phyloP scores from a whole-genome alignment of 2,329 filamentous ascomycete species.

The Paraconiothyrium sp. region DNA sequence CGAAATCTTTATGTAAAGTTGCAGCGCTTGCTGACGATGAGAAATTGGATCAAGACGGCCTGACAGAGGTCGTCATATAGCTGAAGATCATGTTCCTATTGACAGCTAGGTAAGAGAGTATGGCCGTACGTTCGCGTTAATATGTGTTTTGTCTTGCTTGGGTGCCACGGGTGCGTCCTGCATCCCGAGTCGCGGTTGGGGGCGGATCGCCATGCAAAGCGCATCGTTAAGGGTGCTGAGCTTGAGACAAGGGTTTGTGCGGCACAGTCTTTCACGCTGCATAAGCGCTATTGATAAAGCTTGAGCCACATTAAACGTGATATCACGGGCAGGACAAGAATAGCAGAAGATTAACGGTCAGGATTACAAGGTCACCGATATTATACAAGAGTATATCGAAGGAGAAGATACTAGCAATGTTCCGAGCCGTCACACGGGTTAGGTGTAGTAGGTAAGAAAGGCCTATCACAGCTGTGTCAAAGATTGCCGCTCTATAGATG shows the following conservation, averaged over 20 bases:
- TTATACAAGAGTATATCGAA: no score
- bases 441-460: no score
- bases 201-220: background rate
- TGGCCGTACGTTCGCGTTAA: background rate
- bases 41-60: background rate
- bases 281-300: constrained; percentile 12
- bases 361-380: no score
- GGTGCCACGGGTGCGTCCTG: no score
- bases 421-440: no score
- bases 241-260: constrained; percentile 15
- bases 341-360: no score
- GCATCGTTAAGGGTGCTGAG: background rate
- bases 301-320: background rate
- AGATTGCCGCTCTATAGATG: no score
- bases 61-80: background rate
- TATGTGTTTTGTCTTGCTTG: background rate
- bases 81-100: background rate
- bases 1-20: background rate
- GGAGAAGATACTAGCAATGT: no score
- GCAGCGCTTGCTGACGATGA: background rate
- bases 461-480: no score
- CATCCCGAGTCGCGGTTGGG: background rate
- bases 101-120: background rate
- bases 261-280: constrained; percentile 14
- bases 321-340: background rate